phyloP scores from a whole-genome alignment of 2,329 filamentous ascomycete genomes.

The Colletotrichum tabaci region DNA sequence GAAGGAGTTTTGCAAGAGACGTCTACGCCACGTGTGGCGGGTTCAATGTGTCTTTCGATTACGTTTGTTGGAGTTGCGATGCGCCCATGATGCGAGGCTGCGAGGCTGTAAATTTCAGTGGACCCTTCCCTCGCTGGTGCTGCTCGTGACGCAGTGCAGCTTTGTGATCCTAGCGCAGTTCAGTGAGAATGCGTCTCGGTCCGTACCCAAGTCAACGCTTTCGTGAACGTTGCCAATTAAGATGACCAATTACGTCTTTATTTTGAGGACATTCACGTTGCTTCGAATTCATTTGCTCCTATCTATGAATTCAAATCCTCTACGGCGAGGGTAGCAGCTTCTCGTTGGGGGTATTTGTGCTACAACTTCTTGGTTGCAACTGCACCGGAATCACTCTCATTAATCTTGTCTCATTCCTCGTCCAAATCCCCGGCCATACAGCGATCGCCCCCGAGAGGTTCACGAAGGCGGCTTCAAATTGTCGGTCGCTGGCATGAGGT shows the following conservation, averaged over 20 bases:
- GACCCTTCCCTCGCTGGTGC: conserved; percentile 7
- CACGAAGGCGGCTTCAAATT: conserved; percentile 82
- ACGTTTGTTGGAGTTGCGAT: conserved; percentile 27
- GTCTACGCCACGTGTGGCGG: conserved; percentile 22
- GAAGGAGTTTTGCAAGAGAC: background rate
- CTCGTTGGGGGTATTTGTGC: conserved; percentile 17
- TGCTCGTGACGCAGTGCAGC: background rate
- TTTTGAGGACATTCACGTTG: background rate
- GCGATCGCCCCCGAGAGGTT: background rate
- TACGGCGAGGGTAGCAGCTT: background rate
- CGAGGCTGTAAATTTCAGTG: conserved; percentile 47
- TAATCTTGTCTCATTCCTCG: conserved; percentile 34
- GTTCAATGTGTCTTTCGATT: conserved; percentile 39
- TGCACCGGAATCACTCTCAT: conserved; percentile 6
- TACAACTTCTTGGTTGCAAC: background rate
- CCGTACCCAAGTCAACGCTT: too few relatives aligned
- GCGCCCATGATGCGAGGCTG: conserved; percentile 50
- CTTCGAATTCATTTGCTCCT: background rate
- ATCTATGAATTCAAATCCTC: background rate
- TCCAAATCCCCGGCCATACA: background rate
- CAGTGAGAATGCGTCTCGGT: conserved; percentile 3
- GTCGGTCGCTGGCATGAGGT: conserved; percentile 31
- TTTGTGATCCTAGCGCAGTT: conserved; percentile 8
- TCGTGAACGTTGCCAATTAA: background rate
- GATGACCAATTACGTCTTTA: background rate